Base-by-base conservation (phyloP, 805 yeast genomes). In the Schizosaccharomyces octosporus region DNA sequence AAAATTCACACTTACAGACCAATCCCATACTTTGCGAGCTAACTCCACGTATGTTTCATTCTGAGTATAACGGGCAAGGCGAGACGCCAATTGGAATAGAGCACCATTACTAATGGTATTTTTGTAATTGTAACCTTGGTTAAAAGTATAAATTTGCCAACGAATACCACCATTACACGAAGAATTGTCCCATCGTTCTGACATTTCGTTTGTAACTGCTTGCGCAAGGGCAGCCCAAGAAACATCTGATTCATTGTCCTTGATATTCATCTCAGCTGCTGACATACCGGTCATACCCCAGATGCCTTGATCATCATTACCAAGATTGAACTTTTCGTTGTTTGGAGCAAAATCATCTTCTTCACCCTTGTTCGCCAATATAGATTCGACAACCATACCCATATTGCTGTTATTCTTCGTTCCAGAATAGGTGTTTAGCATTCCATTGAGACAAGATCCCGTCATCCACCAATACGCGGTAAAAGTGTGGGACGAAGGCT, bases 91-190 rank as follows among this genome's bases (percentile, higher is more conserved):
- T 65, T 83, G 81, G 77, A 87, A 86, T 61, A 87, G 72, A 65
- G 85, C 80, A 2, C 94, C 94, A 70, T 86, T 87, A n/a, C 93
- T 79, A 65, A 87, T 85, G n/a, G 89, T 73, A 73, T 87, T 87
- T 71, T 87, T 87, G 72, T 87, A 87, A 70, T 84, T 81, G 71
- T 86, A 87, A 64, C 95, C 95, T 6, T 85, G 76, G 71, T 87
- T 87, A 87, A 88, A 87, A 61, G 83, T 78, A 73, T 84, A 87
- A 65, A 87, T 87, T 74, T 87, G 95, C 95, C 95, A 87, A 72
- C 95, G 79, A 62, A 87, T 75, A 1, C 95, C 95, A 61, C 95
- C 95, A 55, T 72, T 76, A 70, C 87, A 82, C 66, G 73, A 64
- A 2, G 65, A 72, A 17, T 72, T 64, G 67, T 87, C 95, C 95